phyloP scores from a whole-genome alignment of 805 yeast species.

The Komagataella ulmi region DNA sequence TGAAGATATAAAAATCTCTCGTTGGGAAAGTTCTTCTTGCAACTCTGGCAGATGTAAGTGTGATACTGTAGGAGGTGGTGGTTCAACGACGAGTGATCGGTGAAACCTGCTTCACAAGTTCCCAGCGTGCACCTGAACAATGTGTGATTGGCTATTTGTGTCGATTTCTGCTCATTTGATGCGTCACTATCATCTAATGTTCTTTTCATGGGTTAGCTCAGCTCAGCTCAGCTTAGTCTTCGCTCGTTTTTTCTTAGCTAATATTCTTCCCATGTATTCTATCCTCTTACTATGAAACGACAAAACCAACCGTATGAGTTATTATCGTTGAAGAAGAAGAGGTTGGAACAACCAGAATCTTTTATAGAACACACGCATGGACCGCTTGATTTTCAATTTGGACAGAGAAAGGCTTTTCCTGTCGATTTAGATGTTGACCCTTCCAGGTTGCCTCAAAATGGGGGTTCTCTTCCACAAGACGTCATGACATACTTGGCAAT shows the following conservation, averaged over 20 bases:
- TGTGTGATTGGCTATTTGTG: background rate
- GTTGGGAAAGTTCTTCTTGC: conserved; percentile 29
- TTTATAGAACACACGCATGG: conserved; percentile 12
- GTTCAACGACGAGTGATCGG: conserved; percentile 10
- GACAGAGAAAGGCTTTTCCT: conserved; percentile 22
- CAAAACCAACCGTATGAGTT: background rate
- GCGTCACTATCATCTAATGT: conserved; percentile 3
- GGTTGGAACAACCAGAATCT: background rate
- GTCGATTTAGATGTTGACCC: conserved; percentile 10
- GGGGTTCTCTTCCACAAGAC: conserved; percentile 3
- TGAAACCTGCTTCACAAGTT: conserved; percentile 6
- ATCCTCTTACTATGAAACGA: background rate
- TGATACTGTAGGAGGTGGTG: conserved; percentile 5
- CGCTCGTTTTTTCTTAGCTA: background rate
- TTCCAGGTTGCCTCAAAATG: conserved; percentile 4
- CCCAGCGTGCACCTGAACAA: conserved; percentile 7
- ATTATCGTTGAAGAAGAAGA: background rate
- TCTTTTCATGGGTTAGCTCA: conserved; percentile 2
- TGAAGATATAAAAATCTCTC: conserved; percentile 29
- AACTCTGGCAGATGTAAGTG: conserved; percentile 20
- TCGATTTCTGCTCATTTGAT: background rate
- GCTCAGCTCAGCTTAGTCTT: background rate
- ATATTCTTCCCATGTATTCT: background rate
- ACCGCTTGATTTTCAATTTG: conserved; percentile 21
- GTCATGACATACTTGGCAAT: conserved; percentile 19